Evolutionary conservation across 2,329 filamentous ascomycete genomes (phyloP), one percentile per base, ranked within the genome.

Genomic region (Calonectria montana): DNA sequence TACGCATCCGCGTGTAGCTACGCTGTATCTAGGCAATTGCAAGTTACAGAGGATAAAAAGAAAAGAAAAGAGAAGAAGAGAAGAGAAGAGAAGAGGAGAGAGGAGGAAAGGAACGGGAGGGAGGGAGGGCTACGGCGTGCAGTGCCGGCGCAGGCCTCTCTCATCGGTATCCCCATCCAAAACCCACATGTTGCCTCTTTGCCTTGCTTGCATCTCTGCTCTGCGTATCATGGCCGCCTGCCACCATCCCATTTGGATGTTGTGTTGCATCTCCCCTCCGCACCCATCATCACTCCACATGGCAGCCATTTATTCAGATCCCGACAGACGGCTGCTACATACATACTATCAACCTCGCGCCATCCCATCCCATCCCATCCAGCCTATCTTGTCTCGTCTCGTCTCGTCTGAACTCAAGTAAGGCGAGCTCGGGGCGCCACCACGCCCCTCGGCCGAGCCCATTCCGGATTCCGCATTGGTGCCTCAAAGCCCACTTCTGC

Each of bases 211-310:
- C 57, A 62, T 31, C 57, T 43, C 25, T 31, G 12, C 23, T 43
- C 37, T 62, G 23, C 57, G 37, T 62, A 61, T 61, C 55, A 61
- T 21, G 39, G 21, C 37, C 21, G 31, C 35, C 23, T 59, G 18
- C 53, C 53, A 16, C 29, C 21, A 21, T 23, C 35, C 55, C 37
- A 27, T 45, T 13, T 37, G 37, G 37, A 45, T 31, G 29, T 62
- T 45, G 57, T 62, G 57, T 45, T 62, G 57, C 39, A 62, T 62
- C 39, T 57, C 29, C 37, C 57, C 57, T 23, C 57, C 27, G 37
- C 57, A 45, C 21, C 39, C 57, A 31, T 62, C 57, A 31, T 62
- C 57, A 62, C 57, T 62, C 57, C 57, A 62, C 57, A 43, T 62
- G 37, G 57, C 37, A 4, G 25, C 23, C 39, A 62, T 23, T 16